Percentiles rank a stretch among this genome's conserved stretches.
Conservation (phyloP, 768 basidiomycete genomes). For the Rhodotorula kratochvilovae region DNA sequence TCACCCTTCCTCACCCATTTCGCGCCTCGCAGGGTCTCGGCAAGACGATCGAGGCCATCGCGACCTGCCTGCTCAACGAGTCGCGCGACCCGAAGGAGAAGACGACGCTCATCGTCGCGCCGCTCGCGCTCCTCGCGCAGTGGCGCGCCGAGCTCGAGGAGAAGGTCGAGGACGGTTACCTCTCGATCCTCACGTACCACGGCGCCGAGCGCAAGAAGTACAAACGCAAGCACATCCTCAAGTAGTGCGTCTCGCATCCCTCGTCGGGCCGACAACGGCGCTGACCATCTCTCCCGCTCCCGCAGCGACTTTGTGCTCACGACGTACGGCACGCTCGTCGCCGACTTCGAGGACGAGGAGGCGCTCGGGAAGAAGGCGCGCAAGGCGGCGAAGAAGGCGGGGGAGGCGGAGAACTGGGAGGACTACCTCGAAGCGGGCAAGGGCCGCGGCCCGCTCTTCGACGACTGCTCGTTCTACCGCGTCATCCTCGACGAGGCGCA, state of each 20-base stretch:
- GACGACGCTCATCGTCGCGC: constrained; percentile 63
- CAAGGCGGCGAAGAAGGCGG: neutral
- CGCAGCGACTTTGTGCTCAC: constrained; percentile 63
- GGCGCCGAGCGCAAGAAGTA: constrained; percentile 52
- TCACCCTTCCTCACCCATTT: neutral
- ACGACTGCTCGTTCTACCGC: constrained; percentile 46
- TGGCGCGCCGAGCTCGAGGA: constrained; percentile 51
- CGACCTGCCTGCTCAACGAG: constrained; percentile 58
- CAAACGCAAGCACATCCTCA: constrained; percentile 53
- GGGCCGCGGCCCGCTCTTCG: constrained; percentile 45
- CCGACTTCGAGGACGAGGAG: constrained; percentile 46
- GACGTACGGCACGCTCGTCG: constrained; percentile 47
- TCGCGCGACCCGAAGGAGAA: constrained; percentile 56
- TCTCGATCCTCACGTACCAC: constrained; percentile 62
- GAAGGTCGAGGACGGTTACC: constrained; percentile 47
- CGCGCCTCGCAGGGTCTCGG: constrained; percentile 75
- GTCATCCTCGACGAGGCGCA: constrained; percentile 55
- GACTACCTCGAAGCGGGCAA: constrained; percentile 33
- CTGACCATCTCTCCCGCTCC: neutral
- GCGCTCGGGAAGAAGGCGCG: neutral
- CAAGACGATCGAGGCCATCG: constrained; percentile 92
- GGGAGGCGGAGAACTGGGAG: constrained; percentile 2
- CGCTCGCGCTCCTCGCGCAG: constrained; percentile 61
- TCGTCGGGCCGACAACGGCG: no score
- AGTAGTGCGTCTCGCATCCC: constrained; percentile 29